Conservation (phyloP, 192 early-diverging fungal species). For the Helicostylum pulchrum region DNA sequence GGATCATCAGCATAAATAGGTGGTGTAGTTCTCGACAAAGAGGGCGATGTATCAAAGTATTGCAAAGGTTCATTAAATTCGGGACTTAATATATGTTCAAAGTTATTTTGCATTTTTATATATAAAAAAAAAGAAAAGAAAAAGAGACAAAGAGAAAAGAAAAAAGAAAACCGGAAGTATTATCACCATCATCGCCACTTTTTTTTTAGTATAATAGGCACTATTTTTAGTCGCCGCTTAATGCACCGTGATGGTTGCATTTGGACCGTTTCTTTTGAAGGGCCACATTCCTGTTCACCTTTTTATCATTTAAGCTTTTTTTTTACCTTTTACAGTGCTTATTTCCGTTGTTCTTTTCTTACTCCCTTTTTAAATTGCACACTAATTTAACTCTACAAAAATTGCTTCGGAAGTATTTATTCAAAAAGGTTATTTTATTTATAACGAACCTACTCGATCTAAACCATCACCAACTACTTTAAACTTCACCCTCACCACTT, state of each 20-base stretch:
- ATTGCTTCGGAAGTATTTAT: too few species aligned
- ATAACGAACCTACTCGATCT: too few species aligned
- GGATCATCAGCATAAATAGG: constrained; percentile 14
- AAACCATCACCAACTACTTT: too few species aligned
- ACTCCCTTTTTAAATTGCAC: too few species aligned
- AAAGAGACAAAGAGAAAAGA: not conserved
- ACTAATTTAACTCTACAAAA: too few species aligned
- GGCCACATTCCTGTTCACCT: too few species aligned
- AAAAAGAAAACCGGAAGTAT: constrained; percentile 9
- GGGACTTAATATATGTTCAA: constrained; percentile 3
- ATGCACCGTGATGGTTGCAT: not conserved
- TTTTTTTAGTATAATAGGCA: not conserved
- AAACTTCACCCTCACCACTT: too few species aligned
- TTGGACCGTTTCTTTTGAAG: too few species aligned
- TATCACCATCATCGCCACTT: not conserved
- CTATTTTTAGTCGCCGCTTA: not conserved
- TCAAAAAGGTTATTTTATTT: too few species aligned
- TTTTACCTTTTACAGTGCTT: too few species aligned
- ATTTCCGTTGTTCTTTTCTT: too few species aligned
- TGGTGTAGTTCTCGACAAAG: not conserved
- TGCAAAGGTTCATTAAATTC: constrained; percentile 6
- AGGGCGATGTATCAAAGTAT: not conserved
- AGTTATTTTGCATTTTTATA: constrained; percentile 1
- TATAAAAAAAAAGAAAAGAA: constrained; percentile 8
- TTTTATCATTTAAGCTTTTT: too few species aligned